Evolutionary conservation across 164 flowering plant genomes (phyloP), one percentile per base, ranked within the genome.

Genomic region (Nymphaea thermarum): DNA sequence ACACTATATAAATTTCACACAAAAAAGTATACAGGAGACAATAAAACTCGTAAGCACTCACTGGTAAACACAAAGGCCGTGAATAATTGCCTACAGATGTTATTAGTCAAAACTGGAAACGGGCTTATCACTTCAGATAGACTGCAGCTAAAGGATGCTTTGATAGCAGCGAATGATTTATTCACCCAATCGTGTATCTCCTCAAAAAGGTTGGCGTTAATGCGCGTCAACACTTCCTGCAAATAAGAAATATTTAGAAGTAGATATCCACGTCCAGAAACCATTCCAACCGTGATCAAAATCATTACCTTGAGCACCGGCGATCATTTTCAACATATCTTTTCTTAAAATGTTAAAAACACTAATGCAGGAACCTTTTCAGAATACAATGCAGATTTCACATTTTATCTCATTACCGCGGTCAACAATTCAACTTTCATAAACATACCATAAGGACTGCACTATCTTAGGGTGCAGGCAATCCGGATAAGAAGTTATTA

Each of bases 1-100:
- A 16, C 1, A 55, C 60, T 16, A 55, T 8, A 55, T 1, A 55
- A 55, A 55, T 16, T 61, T 61, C 63, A 2, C 15, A 5, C 25
- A 6, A 61, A 5, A 61, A 5, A 25, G 36, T 25, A 2, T 61
- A 61, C n/a, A 61, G 5, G 41, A 61, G 63, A 16, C 25, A 61
- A 61, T 16, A 5, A 6, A 25, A 61, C 41, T 16, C 17, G 15
- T 5, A 16, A 43, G n/a, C 66, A 71, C 91, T 83, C 78, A 89
- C 88, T 88, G 10, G 94, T 92, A 11, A 86, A 73, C 44, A 90
- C 85, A 44, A 94, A 73, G 42, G 82, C 95, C 3, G 91, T 80
- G 74, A 75, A 88, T 4, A 94, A 45, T 65, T 82, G 82, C 68
- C 71, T 84, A 67, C 76, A 78, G 57, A 72, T 47, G 67, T 75